Base-by-base conservation (phyloP, 441 rosid genomes). In the Adansonia madagascariensis region DNA sequence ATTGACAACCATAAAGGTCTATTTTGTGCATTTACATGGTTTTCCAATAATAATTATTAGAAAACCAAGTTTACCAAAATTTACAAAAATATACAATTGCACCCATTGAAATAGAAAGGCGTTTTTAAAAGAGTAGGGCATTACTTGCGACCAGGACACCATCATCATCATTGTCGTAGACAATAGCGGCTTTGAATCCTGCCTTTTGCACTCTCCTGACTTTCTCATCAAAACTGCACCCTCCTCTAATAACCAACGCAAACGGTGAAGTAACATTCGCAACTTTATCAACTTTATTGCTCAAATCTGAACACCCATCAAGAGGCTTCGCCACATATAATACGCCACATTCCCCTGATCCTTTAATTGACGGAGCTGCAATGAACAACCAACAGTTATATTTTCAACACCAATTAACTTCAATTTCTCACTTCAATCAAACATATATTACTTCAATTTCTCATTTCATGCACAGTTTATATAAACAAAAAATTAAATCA, bases 181-280 rank as follows among this genome's bases (percentile, higher is more conserved):
- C 89, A 81, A 95, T 85, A 67, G 91, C 98, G 75, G 95, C 97
- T 81, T 84, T 84, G 76, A 86, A 95, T 10, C 97, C 91, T 6
- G 97, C 97, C 78, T 80, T 89, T 70, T 94, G 98, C 3, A 90
- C 99, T 49, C 80, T 86, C 78, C 95, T 87, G 67, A 92, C 91
- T 82, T 94, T 95, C 4, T 90, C 90, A 62, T 95, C 97, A 24
- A 95, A 95, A 84, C 92, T 85, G 73, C 99, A 95, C 5, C 88
- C 90, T 77, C 97, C 99, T 81, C 99, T 89, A 47, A 89, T 80
- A 59, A 92, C 88, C 86, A 95, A 78, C 65, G 84, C 91, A 77
- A 88, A 95, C 0, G 84, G 74, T 8, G 91, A 85, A 80, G 85
- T 74, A 55, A 52, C 24, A 73, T 80, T 80, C 24, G 85, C 64